phyloP scores from a whole-genome alignment of 1,139 yeast species.

The Meyerozyma guilliermondii region DNA sequence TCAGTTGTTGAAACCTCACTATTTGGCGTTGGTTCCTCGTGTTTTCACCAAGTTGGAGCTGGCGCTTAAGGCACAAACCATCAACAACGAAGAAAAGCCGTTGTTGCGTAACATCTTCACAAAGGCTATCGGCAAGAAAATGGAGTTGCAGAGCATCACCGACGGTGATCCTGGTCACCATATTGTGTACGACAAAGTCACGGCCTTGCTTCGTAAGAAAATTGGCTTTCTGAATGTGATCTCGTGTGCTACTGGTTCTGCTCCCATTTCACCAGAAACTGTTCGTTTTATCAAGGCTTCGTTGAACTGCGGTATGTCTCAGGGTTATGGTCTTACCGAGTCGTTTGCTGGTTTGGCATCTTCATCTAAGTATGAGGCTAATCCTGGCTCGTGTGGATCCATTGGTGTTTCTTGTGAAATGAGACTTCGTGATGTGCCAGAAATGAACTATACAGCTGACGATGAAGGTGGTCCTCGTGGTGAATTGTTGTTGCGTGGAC shows the following conservation, averaged over 20 bases:
- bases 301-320: conserved; percentile 33
- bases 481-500: conserved; percentile 65
- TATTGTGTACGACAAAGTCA: conserved; percentile 26
- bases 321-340: conserved; percentile 46
- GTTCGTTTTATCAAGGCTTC: conserved; percentile 37
- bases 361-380: conserved; percentile 26
- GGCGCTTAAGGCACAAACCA: conserved; percentile 18
- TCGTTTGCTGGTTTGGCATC: conserved; percentile 38
- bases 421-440: conserved; percentile 61
- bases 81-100: conserved; percentile 22
- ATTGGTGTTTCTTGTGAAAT: conserved; percentile 50
- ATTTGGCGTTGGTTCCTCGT: conserved; percentile 19
- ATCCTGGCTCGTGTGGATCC: conserved; percentile 45
- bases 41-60: conserved; percentile 20
- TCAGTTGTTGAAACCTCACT: conserved; percentile 26
- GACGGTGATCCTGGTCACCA: conserved; percentile 29
- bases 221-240: conserved; percentile 31
- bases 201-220: conserved; percentile 24
- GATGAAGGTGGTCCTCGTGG: conserved; percentile 39
- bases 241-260: conserved; percentile 33
- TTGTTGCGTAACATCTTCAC: conserved; percentile 20
- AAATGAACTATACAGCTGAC: conserved; percentile 51
- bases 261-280: conserved; percentile 41
- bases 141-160: conserved; percentile 21
- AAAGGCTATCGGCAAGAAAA: conserved; percentile 28